Evolutionary conservation across 768 basidiomycete genomes (phyloP).

Genomic region (Suillus brevipes): DNA sequence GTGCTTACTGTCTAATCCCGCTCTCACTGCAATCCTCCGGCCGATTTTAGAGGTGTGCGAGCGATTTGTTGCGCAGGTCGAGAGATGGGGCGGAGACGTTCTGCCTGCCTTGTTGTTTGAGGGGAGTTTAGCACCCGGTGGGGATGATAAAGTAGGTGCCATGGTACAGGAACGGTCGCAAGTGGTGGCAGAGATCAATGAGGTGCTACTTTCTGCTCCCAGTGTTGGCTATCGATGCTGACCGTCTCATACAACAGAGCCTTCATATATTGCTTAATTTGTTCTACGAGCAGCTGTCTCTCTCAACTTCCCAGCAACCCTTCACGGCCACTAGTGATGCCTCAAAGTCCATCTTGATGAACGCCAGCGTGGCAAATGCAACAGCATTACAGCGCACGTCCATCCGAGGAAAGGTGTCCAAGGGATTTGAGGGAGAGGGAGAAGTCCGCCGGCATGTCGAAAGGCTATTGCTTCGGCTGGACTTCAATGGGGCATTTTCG

Average conservation of each 20-base stretch:
- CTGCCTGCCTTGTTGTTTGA: slow-evolving; percentile 82
- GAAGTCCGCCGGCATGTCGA: slow-evolving; percentile 81
- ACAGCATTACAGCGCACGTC: slow-evolving; percentile 49
- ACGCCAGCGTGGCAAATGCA: slow-evolving; percentile 51
- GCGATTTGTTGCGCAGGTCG: slow-evolving; percentile 82
- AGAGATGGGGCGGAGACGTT: slow-evolving; percentile 91
- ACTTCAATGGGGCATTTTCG: slow-evolving; percentile 81
- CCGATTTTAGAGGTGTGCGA: slow-evolving; percentile 83
- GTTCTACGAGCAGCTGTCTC: slow-evolving; percentile 80
- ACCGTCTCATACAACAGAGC: slow-evolving; percentile 44
- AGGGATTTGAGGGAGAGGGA: slow-evolving; percentile 57
- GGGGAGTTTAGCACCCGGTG: slow-evolving; percentile 62
- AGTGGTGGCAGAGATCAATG: slow-evolving; percentile 73
- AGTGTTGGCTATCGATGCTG: neutral
- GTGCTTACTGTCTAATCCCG: slow-evolving; percentile 69
- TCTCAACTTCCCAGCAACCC: slow-evolving; percentile 75
- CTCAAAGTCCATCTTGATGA: slow-evolving; percentile 69
- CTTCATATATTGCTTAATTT: slow-evolving; percentile 65
- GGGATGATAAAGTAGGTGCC: slow-evolving; percentile 60
- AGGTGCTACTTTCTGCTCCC: slow-evolving; percentile 44
- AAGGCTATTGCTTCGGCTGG: slow-evolving; percentile 74
- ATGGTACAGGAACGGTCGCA: slow-evolving; percentile 71
- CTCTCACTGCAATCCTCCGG: slow-evolving; percentile 61
- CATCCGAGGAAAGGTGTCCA: slow-evolving; percentile 50
- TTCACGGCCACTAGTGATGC: slow-evolving; percentile 61